These are phyloP conservation scores for Cordyceps cateniannulata DNA, from an alignment of 2,329 filamentous ascomycete genomes.

Conservation along the genomic window DNA sequence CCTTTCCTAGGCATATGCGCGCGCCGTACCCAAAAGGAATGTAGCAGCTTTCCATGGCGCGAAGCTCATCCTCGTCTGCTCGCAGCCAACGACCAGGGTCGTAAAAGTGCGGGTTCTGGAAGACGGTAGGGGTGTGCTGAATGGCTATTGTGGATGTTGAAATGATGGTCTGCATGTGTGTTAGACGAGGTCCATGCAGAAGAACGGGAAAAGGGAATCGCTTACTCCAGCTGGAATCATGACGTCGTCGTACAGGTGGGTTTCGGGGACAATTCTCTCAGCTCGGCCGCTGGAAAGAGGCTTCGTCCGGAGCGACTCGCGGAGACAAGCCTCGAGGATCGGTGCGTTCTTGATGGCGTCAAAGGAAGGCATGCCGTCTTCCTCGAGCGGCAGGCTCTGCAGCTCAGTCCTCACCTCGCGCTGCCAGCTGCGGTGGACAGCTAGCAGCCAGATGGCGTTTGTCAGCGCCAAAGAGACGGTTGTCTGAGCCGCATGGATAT, in stretches of 20 bases:
- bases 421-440: constrained; percentile 5
- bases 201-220: neutral
- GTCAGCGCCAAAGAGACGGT: neutral
- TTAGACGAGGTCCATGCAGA: neutral
- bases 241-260: neutral
- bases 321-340: neutral
- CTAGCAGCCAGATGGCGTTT: neutral
- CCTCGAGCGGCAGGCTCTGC: neutral
- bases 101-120: constrained; percentile 3
- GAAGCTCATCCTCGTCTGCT: neutral
- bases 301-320: constrained; percentile 1
- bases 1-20: neutral
- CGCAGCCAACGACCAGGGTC: constrained; percentile 6
- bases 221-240: constrained; percentile 2
- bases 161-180: neutral
- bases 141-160: constrained; percentile 1
- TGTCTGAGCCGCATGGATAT: constrained; percentile 5
- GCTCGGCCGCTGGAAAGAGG: constrained; percentile 1
- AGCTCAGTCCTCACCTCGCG: neutral
- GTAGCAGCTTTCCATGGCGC: constrained; percentile 2
- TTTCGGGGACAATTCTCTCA: neutral
- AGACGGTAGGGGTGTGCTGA: neutral
- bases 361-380: neutral
- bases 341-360: constrained; percentile 5
- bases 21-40: constrained; percentile 1